These are phyloP conservation scores for Nigrospora oryzae DNA, from an alignment of 2,329 filamentous ascomycete species.

Conservation along the genomic window DNA sequence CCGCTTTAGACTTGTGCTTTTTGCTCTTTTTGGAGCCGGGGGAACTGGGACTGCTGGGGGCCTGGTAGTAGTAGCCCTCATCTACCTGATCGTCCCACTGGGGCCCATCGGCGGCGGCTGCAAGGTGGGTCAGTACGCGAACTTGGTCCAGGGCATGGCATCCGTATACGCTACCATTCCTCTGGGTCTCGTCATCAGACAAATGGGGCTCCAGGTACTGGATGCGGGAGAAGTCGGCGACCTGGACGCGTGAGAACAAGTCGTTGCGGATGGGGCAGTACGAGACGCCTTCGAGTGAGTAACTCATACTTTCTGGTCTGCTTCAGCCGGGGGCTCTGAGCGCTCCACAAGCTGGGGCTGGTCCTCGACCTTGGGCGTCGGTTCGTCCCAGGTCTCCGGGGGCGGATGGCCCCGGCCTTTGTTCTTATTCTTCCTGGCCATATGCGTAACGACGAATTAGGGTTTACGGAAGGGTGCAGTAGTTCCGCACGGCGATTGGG, in stretches of 20 bases:
- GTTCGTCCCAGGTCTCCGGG: background rate
- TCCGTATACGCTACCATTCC: slow-evolving; percentile 4
- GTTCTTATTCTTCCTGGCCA: slow-evolving; percentile 3
- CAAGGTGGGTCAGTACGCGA: background rate
- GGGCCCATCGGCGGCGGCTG: background rate
- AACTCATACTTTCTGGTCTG: slow-evolving; percentile 5
- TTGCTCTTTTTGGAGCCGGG: background rate
- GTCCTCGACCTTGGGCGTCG: background rate
- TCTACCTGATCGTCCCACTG: background rate
- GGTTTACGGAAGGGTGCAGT: slow-evolving; percentile 2
- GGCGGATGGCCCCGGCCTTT: background rate
- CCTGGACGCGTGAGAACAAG: slow-evolving; percentile 7
- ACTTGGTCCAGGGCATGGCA: background rate
- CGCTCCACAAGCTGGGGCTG: background rate
- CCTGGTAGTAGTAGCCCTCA: background rate
- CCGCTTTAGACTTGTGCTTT: background rate
- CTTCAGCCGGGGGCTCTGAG: background rate
- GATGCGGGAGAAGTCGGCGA: slow-evolving; percentile 8
- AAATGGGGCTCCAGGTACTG: slow-evolving; percentile 1
- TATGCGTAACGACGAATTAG: slow-evolving; percentile 3
- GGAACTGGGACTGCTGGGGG: background rate
- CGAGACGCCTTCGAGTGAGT: slow-evolving; percentile 4
- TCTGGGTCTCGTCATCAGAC: slow-evolving; percentile 5
- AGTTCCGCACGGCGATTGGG: slow-evolving; percentile 2
- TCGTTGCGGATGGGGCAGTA: slow-evolving; percentile 5